Conservation (phyloP, 768 basidiomycete genomes). For the Pleurotus tuber-regium region DNA sequence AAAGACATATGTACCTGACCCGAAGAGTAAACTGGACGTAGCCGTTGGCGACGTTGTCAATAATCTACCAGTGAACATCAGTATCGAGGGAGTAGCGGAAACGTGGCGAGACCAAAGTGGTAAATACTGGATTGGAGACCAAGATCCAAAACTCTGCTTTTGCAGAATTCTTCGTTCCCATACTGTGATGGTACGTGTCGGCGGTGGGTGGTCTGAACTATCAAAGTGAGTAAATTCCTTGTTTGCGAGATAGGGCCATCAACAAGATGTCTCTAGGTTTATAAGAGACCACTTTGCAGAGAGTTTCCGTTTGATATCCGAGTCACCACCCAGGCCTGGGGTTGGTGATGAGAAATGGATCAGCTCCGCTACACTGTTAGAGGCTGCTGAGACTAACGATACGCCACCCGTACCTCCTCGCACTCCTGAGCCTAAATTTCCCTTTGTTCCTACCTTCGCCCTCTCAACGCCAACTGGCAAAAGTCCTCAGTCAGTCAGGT, state of each 20-base stretch:
- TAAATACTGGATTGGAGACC: constrained; percentile 94
- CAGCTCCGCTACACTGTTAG: constrained; percentile 68
- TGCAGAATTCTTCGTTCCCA: constrained; percentile 88
- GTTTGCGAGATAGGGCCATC: constrained; percentile 5
- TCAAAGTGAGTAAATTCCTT: constrained; percentile 63
- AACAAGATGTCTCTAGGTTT: constrained; percentile 50
- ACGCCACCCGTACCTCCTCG: constrained; percentile 42
- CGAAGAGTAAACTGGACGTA: constrained; percentile 89
- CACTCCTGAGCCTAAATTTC: constrained; percentile 65
- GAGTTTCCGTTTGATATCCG: constrained; percentile 69
- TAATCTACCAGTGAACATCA: constrained; percentile 80
- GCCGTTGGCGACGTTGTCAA: constrained; percentile 93
- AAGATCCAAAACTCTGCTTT: constrained; percentile 87
- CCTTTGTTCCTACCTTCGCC: constrained; percentile 65
- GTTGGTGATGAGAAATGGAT: constrained; percentile 79
- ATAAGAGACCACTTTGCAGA: constrained; percentile 86
- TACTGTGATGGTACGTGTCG: constrained; percentile 95
- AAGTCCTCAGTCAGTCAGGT: constrained; percentile 49
- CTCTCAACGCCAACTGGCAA: constrained; percentile 55
- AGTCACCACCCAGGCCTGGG: constrained; percentile 54
- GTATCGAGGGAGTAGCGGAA: constrained; percentile 75
- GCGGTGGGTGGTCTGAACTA: constrained; percentile 91
- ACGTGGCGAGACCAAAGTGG: constrained; percentile 93
- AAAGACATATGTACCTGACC: constrained; percentile 81
- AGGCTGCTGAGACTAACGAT: constrained; percentile 40